Evolutionary conservation across 2,329 filamentous ascomycete genomes (phyloP).

Genomic region (Pestalotiopsis sp.): DNA sequence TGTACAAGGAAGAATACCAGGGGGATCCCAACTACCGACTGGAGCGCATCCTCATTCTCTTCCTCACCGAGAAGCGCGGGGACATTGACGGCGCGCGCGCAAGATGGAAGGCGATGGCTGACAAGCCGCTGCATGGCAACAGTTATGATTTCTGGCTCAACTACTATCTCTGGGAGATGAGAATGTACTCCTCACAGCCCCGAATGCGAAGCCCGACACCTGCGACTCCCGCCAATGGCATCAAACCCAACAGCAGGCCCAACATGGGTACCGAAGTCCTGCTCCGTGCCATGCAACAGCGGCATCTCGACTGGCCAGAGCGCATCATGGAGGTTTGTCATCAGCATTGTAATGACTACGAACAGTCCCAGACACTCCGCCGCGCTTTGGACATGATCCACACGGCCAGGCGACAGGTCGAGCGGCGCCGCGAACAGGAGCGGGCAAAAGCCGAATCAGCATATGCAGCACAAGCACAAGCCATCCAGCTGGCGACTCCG

Average conservation of each 20-base stretch:
- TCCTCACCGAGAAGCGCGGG: slow-evolving; percentile 81
- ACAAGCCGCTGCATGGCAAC: slow-evolving; percentile 66
- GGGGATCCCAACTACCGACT: slow-evolving; percentile 89
- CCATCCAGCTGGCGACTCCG: slow-evolving; percentile 36
- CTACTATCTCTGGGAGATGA: slow-evolving; percentile 92
- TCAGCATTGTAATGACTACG: slow-evolving; percentile 87
- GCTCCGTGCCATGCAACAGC: slow-evolving; percentile 65
- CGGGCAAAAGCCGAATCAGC: slow-evolving; percentile 59
- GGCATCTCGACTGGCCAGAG: slow-evolving; percentile 75
- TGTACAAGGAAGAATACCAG: slow-evolving; percentile 74
- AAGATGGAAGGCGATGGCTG: slow-evolving; percentile 72
- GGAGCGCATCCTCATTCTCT: slow-evolving; percentile 90
- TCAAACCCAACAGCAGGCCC: slow-evolving; percentile 63
- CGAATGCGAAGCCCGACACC: slow-evolving; percentile 56
- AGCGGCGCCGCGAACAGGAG: slow-evolving; percentile 66
- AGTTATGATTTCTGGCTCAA: slow-evolving; percentile 93
- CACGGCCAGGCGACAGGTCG: slow-evolving; percentile 65
- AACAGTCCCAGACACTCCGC: slow-evolving; percentile 75
- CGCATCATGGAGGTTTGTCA: slow-evolving; percentile 73
- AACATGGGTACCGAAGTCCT: slow-evolving; percentile 75
- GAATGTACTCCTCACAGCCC: slow-evolving; percentile 54
- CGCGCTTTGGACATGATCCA: slow-evolving; percentile 73
- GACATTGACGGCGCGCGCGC: slow-evolving; percentile 75
- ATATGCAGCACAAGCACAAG: slow-evolving; percentile 41
- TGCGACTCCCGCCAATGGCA: slow-evolving; percentile 44